These are phyloP conservation scores for Bruguiera sexangula DNA, from an alignment of 345 rosid genomes.

Conservation along the genomic window DNA sequence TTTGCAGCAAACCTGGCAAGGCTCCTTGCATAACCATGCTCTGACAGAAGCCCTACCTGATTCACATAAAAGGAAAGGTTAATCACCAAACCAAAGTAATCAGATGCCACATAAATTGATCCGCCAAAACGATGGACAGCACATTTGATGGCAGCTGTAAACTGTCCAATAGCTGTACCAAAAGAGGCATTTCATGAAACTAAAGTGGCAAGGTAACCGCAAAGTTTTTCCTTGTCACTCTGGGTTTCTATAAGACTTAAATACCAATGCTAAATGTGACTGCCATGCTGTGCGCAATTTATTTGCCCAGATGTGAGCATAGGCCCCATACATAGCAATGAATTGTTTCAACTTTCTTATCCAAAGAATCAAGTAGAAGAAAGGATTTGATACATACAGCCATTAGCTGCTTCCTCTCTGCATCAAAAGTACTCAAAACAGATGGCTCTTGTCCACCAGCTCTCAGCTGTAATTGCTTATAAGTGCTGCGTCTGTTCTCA, in stretches of 20 bases:
- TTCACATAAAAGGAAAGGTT: constrained; percentile 20
- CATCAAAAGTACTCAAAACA: constrained; percentile 25
- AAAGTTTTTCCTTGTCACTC: no score
- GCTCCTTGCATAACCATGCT: constrained; percentile 82
- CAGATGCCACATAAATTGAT: constrained; percentile 6
- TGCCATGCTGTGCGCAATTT: no score
- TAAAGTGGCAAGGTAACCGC: no score
- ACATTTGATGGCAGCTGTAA: background rate
- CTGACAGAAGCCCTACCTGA: constrained; percentile 78
- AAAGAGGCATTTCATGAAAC: no score
- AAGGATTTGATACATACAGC: constrained; percentile 27
- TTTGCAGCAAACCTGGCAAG: constrained; percentile 78
- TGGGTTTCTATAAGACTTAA: background rate
- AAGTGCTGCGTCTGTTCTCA: constrained; percentile 27
- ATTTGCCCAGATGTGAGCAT: no score
- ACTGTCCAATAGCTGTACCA: no score
- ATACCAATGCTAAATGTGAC: background rate
- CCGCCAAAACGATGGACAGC: constrained; percentile 10
- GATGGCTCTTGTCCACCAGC: constrained; percentile 21
- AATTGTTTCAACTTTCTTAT: background rate
- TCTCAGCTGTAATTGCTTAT: constrained; percentile 14
- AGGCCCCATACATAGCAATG: constrained; percentile 2
- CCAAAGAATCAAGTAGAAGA: constrained; percentile 13
- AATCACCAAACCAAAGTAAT: constrained; percentile 6
- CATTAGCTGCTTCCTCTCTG: constrained; percentile 36